A percentile compares a stretch with the other conserved stretches of the same genome.
Conservation (phyloP, 257 asterid genomes). For the Nicotiana otophora region DNA sequence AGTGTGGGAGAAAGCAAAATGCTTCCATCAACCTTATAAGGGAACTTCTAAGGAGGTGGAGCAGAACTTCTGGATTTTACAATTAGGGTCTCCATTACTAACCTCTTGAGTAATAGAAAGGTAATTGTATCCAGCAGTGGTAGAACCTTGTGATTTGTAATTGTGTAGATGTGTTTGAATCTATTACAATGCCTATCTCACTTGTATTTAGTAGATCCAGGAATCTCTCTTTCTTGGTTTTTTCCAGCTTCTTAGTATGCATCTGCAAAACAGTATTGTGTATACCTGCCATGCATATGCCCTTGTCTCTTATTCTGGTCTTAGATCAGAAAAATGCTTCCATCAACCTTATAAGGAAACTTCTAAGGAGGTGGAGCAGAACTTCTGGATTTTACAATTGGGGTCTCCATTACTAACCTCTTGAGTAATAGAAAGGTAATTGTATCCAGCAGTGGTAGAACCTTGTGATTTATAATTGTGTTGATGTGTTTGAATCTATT, state of each 20-base stretch:
- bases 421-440: background rate
- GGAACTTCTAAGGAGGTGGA: background rate
- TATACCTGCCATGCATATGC: no score
- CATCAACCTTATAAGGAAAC: background rate
- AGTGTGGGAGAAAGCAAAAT: background rate
- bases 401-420: background rate
- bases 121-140: background rate
- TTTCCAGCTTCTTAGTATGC: background rate
- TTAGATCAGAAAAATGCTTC: background rate
- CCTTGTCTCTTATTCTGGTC: no score
- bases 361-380: background rate
- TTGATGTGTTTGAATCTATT: background rate
- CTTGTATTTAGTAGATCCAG: background rate
- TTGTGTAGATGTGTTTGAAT: background rate
- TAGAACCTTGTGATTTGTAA: background rate
- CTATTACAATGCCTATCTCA: background rate
- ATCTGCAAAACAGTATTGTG: no score
- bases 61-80: background rate
- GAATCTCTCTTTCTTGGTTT: background rate
- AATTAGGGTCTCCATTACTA: background rate
- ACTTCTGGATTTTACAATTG: background rate
- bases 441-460: background rate
- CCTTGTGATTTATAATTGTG: background rate
- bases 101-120: background rate
- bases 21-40: no score